A percentile compares a stretch with the other conserved stretches of the same genome.
These are phyloP conservation scores for Spinacia oleracea DNA, from an alignment of 179 eudicot genomes.

Conservation along the genomic window DNA sequence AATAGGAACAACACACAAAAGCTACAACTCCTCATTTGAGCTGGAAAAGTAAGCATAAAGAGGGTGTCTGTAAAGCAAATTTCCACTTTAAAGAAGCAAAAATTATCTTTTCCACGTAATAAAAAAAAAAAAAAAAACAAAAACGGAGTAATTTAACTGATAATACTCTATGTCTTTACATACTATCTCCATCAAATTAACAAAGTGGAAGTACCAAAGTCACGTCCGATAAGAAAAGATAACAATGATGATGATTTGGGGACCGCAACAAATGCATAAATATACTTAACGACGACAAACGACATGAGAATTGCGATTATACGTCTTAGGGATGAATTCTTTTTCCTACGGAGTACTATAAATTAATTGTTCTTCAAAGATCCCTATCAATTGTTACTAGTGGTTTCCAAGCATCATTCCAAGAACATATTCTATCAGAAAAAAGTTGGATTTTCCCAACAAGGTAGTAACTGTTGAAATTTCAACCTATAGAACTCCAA, in stretches of 20 bases:
- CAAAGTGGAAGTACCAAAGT: constrained; percentile 22
- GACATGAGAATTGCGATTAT: neutral
- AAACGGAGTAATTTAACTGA: neutral
- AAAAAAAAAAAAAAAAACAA: neutral
- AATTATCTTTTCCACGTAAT: constrained; percentile 11
- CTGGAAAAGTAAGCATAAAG: constrained; percentile 17
- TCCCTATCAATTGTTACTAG: constrained; percentile 9
- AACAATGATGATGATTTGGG: neutral
- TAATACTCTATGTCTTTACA: constrained; percentile 15
- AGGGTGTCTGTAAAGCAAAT: constrained; percentile 19
- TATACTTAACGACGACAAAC: constrained; percentile 12
- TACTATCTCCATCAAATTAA: constrained; percentile 16
- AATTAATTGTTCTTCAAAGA: constrained; percentile 9
- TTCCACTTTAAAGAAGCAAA: constrained; percentile 22
- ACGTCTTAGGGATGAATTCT: neutral
- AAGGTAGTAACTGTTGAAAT: neutral
- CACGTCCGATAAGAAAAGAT: constrained; percentile 11
- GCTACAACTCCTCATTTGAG: constrained; percentile 11
- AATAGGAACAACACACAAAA: constrained; percentile 21
- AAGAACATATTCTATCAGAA: constrained; percentile 5
- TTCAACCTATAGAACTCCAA: neutral
- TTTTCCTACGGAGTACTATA: constrained; percentile 2
- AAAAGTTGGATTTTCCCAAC: constrained; percentile 6
- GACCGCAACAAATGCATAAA: constrained; percentile 14
- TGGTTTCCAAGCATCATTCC: constrained; percentile 21